A percentile compares a stretch with the other conserved stretches of the same genome.
Evolutionary conservation across 331 rosid species (phyloP).

Genomic region (Telfairia occidentalis): DNA sequence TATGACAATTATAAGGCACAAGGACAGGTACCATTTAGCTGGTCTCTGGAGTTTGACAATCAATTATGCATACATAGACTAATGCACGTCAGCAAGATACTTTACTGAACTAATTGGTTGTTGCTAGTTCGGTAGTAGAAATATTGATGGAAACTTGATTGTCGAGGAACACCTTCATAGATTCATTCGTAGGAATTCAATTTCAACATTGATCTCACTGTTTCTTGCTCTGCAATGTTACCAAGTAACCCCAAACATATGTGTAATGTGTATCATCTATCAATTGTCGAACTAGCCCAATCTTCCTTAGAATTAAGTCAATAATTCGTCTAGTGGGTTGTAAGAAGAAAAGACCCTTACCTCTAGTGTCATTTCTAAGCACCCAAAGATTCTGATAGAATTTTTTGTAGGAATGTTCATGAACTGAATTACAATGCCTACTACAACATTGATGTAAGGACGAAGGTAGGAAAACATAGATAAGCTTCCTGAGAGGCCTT

Average conservation of each 20-base stretch:
- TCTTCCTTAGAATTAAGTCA: neutral
- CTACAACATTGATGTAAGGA: neutral
- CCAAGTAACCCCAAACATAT: neutral
- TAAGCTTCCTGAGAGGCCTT: neutral
- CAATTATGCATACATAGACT: neutral
- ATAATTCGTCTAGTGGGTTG: neutral
- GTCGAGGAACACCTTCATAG: neutral
- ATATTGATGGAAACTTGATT: neutral
- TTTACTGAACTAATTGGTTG: neutral
- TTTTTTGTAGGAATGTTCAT: neutral
- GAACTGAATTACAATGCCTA: neutral
- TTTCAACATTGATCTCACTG: neutral
- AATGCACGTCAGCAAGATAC: neutral
- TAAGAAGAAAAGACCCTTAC: neutral
- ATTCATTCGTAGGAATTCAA: neutral
- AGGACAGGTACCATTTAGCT: constrained; percentile 71
- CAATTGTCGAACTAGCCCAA: neutral
- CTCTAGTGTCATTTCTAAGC: neutral
- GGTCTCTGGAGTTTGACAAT: constrained; percentile 3
- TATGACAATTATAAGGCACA: constrained; percentile 79
- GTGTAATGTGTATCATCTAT: neutral
- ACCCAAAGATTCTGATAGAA: neutral
- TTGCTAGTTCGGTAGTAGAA: neutral
- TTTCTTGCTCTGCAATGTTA: neutral
- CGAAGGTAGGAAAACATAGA: neutral